Conservation (phyloP, 2,329 filamentous ascomycete genomes). For the Penicillium rolfsii region DNA sequence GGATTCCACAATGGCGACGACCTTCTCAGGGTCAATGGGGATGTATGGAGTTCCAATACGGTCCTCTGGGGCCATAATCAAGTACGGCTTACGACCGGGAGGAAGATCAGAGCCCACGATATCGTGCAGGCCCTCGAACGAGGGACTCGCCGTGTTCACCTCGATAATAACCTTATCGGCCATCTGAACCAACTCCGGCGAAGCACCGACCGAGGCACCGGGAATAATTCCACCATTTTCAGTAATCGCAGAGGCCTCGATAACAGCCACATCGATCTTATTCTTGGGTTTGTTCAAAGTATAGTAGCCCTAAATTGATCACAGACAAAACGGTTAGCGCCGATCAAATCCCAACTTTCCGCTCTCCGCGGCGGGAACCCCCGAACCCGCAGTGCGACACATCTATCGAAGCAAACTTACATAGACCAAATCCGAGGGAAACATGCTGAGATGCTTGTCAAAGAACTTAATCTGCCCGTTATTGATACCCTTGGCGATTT, state of each 20-base stretch:
- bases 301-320: slow-evolving; percentile 67
- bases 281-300: slow-evolving; percentile 76
- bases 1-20: slow-evolving; percentile 81
- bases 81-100: slow-evolving; percentile 78
- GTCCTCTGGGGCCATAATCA: slow-evolving; percentile 83
- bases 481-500: slow-evolving; percentile 89
- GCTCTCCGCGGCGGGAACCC: slow-evolving; percentile 12
- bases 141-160: slow-evolving; percentile 84
- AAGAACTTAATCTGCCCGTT: slow-evolving; percentile 88
- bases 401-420: slow-evolving; percentile 43
- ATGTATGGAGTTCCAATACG: slow-evolving; percentile 82
- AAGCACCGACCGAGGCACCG: slow-evolving; percentile 82
- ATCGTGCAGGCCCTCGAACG: slow-evolving; percentile 85
- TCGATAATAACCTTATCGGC: slow-evolving; percentile 92
- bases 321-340: slow-evolving; percentile 14
- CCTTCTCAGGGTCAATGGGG: slow-evolving; percentile 80
- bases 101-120: slow-evolving; percentile 88
- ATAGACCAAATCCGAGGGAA: slow-evolving; percentile 83
- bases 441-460: slow-evolving; percentile 93
- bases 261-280: slow-evolving; percentile 78
- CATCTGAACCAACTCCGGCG: slow-evolving; percentile 85
- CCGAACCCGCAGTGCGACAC: background rate
- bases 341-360: slow-evolving; percentile 3
- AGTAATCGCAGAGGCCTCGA: slow-evolving; percentile 84
- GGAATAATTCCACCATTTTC: slow-evolving; percentile 88